Evolutionary conservation across 306 rosid species (phyloP), one percentile per base, ranked within the genome.

Genomic region (Calophaca sinica): DNA sequence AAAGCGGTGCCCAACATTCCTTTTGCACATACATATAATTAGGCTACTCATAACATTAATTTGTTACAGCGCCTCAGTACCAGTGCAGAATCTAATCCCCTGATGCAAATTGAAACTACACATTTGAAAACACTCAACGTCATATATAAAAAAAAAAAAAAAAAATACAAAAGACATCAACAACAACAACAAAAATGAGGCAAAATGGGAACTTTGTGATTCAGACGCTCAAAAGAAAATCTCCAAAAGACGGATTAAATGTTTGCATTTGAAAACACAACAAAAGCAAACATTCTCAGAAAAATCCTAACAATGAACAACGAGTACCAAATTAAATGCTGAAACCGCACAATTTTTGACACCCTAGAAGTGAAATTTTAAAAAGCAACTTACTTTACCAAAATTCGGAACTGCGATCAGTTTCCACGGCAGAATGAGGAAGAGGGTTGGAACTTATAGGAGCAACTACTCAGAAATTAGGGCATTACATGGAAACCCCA

Each of bases 1-100:
- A 91, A 91, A 89, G 91, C 89, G 87, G 81, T 65, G 38, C 86
- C 93, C 96, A 82, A 77, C 7, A 80, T 78, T 65, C 14, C 3
- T 28, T 82, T 70, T 77, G 96, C 96, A 87, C 90, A 35, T 54
- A 38, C n/a, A 7, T 41, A 12, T 78, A 2, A 55, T 52, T 50
- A 62, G 89, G 80, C 91, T 41, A 45, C 80, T 80, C 38, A 63
- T 67, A 46, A 78, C 33, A 68, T 28, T 32, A 10, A 58, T 44
- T 49, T 33, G 5, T 77, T 73, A 81, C 62, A 70, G 68, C 68
- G 89, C 89, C 91, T 79, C 54, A 15, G 85, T 80, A 75, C 79
- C 33, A 50, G 84, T 81, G 86, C 81, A 80, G 52, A 20, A 20
- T 20, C 26, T 20, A 20, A 20, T 20, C 26, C 26, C 26, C 26